Conservation (phyloP, 2,329 filamentous ascomycete species). For the Claviceps digitariae region DNA sequence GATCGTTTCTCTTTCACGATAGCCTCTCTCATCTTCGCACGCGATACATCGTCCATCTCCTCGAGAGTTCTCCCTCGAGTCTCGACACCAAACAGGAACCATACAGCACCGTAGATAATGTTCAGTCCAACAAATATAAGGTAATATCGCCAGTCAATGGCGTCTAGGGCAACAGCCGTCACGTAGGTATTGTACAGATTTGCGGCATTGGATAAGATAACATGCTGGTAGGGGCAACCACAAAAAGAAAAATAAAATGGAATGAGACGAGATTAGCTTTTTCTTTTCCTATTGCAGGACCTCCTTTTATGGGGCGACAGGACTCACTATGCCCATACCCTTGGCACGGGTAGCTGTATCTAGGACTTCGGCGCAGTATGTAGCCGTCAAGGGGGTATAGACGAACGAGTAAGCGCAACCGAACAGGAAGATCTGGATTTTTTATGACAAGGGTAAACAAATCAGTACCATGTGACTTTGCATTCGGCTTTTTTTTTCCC, state of each 20-base stretch:
- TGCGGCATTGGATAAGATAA: slow-evolving; percentile 18
- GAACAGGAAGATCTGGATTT: slow-evolving; percentile 32
- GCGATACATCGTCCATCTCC: too few species aligned
- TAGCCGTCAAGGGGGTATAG: slow-evolving; percentile 32
- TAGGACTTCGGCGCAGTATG: slow-evolving; percentile 22
- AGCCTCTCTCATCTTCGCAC: too few species aligned
- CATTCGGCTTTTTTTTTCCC: too few species aligned
- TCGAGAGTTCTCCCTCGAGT: slow-evolving; percentile 25
- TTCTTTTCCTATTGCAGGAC: too few species aligned
- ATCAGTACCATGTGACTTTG: too few species aligned
- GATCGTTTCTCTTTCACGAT: too few species aligned
- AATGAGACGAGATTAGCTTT: too few species aligned
- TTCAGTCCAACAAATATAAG: slow-evolving; percentile 20
- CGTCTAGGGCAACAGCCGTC: slow-evolving; percentile 17
- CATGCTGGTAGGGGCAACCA: slow-evolving; percentile 4
- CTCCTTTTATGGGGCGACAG: not conserved
- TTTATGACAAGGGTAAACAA: not conserved
- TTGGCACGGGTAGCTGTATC: slow-evolving; percentile 20
- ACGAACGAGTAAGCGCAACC: slow-evolving; percentile 37
- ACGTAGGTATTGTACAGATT: slow-evolving; percentile 21
- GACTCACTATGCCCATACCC: slow-evolving; percentile 20
- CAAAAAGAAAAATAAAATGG: too few species aligned
- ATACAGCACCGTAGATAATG: slow-evolving; percentile 14
- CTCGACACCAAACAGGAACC: slow-evolving; percentile 18
- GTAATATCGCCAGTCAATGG: slow-evolving; percentile 18